Conservation (phyloP, 164 flowering plant species). For the Tetrastigma voinierianum region DNA sequence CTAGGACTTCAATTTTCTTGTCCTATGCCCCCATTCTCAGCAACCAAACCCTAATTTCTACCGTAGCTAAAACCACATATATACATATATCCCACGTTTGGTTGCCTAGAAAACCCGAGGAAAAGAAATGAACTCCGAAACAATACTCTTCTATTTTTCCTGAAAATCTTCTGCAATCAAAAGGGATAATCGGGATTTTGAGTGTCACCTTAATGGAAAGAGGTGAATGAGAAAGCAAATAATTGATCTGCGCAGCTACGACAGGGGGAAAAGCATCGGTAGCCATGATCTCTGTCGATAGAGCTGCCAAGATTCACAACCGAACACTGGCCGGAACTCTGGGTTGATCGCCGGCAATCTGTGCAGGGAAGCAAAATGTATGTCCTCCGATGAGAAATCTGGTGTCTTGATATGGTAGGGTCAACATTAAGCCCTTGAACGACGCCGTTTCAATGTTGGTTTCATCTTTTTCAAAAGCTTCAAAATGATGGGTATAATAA, state of each 20-base stretch:
- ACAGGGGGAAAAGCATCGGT: constrained; percentile 59
- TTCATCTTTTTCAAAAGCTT: too few relatives aligned
- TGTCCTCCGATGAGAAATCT: too few relatives aligned
- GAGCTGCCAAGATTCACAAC: too few relatives aligned
- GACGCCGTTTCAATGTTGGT: neutral
- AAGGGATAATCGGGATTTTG: neutral
- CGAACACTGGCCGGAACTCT: neutral
- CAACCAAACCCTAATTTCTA: constrained; percentile 3
- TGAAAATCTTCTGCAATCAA: too few relatives aligned
- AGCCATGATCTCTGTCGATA: constrained; percentile 21
- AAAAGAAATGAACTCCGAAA: neutral
- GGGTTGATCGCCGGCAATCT: neutral
- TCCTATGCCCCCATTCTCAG: too few relatives aligned
- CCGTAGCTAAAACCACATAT: neutral
- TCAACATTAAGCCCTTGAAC: neutral
- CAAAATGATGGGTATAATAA: too few relatives aligned
- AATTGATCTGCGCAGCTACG: constrained; percentile 70
- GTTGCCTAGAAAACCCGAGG: neutral
- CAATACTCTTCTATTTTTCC: too few relatives aligned
- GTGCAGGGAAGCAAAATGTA: too few relatives aligned
- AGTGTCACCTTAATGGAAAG: constrained; percentile 53
- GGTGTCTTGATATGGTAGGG: neutral
- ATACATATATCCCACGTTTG: neutral
- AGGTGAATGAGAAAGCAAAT: constrained; percentile 64
- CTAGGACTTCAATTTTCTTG: too few relatives aligned